These are phyloP conservation scores for Salvia hispanica DNA, from an alignment of 257 asterid genomes.

Conservation along the genomic window DNA sequence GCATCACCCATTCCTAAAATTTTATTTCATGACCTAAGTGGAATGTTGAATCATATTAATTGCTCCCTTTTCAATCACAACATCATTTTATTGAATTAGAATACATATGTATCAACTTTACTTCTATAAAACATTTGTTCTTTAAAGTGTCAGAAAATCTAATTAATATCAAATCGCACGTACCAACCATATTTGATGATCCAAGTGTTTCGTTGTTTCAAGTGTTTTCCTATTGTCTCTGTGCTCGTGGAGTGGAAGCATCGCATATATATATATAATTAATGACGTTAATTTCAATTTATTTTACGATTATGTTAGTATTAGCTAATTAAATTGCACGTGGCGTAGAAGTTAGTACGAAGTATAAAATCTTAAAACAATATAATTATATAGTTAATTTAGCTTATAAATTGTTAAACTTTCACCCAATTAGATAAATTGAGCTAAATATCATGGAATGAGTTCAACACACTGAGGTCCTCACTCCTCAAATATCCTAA, in stretches of 20 bases:
- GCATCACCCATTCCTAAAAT: conserved; percentile 7
- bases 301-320: too few relatives aligned
- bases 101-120: background rate
- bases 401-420: too few relatives aligned
- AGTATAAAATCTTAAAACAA: too few relatives aligned
- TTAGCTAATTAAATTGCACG: background rate
- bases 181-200: background rate
- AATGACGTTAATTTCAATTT: background rate
- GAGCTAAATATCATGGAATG: background rate
- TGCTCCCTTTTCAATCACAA: background rate
- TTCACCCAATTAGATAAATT: too few relatives aligned
- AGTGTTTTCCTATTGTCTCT: too few relatives aligned
- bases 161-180: background rate
- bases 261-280: background rate
- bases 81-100: background rate
- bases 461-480: too few relatives aligned
- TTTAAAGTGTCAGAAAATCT: background rate
- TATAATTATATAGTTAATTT: too few relatives aligned
- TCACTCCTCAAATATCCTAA: too few relatives aligned
- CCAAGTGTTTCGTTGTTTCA: background rate
- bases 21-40: background rate
- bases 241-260: background rate
- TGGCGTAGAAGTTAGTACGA: too few relatives aligned
- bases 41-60: conserved; percentile 19
- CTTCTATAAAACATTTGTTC: background rate